Percentiles rank a stretch among this genome's conserved stretches.
Conservation (phyloP, 2,329 filamentous ascomycete genomes). For the Pseudopyricularia javanii region DNA sequence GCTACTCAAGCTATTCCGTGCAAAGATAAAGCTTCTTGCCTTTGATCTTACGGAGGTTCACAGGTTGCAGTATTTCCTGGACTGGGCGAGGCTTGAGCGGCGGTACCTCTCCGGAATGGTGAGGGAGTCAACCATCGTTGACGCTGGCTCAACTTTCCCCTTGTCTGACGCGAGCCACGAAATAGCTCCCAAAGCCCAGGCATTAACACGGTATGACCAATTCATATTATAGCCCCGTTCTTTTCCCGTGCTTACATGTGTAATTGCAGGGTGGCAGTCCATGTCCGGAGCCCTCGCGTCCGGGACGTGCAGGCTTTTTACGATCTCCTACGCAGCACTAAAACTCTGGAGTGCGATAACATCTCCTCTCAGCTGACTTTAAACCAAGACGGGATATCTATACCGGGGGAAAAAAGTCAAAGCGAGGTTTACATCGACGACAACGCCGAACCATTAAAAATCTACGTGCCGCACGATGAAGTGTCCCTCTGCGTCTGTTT, state of each 20-base stretch:
- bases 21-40: conserved; percentile 19
- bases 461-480: conserved; percentile 19
- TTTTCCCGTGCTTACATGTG: no score
- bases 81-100: conserved; percentile 18
- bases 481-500: conserved; percentile 16
- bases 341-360: conserved; percentile 16
- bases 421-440: conserved; percentile 18
- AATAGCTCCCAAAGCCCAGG: no score
- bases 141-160: no score
- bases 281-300: no score
- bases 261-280: no score
- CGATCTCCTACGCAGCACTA: conserved; percentile 8
- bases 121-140: conserved; percentile 10
- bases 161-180: no score
- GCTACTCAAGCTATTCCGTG: conserved; percentile 13
- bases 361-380: conserved; percentile 17
- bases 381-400: conserved; percentile 11
- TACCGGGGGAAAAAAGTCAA: conserved; percentile 8
- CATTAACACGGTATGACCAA: no score
- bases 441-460: conserved; percentile 5
- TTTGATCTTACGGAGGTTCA: conserved; percentile 20
- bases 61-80: conserved; percentile 16
- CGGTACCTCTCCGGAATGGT: conserved; percentile 20
- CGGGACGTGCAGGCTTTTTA: conserved; percentile 9
- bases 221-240: no score